Evolutionary conservation across 305 asterid species (phyloP), one percentile per base, ranked within the genome.

Genomic region (Plantago coronopus): DNA sequence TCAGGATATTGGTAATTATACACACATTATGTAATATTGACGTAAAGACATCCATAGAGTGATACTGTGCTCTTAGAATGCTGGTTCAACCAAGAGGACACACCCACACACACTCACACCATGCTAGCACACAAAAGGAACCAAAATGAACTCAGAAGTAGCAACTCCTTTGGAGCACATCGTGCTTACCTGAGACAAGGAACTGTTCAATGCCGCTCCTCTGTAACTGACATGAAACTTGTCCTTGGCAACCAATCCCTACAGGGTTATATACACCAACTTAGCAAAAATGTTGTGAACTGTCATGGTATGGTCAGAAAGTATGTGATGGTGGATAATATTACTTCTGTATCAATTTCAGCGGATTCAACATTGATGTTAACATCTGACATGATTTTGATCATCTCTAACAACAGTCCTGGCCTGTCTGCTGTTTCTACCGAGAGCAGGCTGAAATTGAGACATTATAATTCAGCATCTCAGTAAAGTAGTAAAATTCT

Each of bases 241-340:
- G 79, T 93, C 97, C 81, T 89, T 93, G 7, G 97, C 99, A 53
- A 93, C 83, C 78, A 93, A 72, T 58, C 99, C 99, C 99, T 93
- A 51, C 15, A 76, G 20, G 57, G 17, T 51, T 20, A 54, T 3
- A 59, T 57, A 48, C 22, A 71, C 44, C 46, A 34, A 64, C 67
- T 61, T 56, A 50, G 37, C 53, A 14, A 43, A 14, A 43, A 61
- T 22, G 51, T 51, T 48, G 48, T 47, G 20, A 61, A 48, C 54
- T 23, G 53, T 42, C 27, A 44, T 37, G 20, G 11, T 3, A 57
- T 17, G 31, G 34, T 38, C 11, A 38, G 29, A 38, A 31, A 17
- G 4, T 38, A 11, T 23, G 69, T 15, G 57, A 50, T 17, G 44
- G 59, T 63, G 40, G 40, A 57, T 53, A 61, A 17, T 70, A 64